These are phyloP conservation scores for Fraxinus baroniana DNA, from an alignment of 305 asterid genomes.

Conservation along the genomic window DNA sequence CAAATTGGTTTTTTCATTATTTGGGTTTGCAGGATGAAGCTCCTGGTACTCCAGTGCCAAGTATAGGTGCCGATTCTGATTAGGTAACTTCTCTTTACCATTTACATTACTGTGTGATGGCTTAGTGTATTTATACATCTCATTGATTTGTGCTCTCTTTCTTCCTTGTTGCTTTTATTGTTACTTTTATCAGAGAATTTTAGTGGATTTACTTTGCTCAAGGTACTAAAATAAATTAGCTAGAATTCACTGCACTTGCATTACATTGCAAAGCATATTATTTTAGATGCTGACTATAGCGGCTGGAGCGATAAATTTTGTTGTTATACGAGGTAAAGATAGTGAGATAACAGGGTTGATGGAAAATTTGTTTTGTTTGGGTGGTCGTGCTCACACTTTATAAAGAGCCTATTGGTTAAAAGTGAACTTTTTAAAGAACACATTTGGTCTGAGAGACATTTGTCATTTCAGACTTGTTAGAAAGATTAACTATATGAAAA, in stretches of 20 bases:
- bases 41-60: slow-evolving; percentile 42
- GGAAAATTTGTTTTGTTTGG: neutral
- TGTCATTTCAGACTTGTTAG: neutral
- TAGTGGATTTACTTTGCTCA: neutral
- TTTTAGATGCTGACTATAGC: neutral
- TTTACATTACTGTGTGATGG: neutral
- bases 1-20: slow-evolving; percentile 1
- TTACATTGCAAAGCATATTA: neutral
- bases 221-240: neutral
- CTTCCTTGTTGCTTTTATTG: neutral
- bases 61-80: slow-evolving; percentile 58
- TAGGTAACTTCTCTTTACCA: slow-evolving; percentile 37
- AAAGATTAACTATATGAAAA: neutral
- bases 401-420: too few relatives aligned
- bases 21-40: slow-evolving; percentile 44
- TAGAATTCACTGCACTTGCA: neutral
- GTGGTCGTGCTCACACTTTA: too few relatives aligned
- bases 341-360: neutral
- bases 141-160: neutral
- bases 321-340: neutral
- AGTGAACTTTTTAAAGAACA: neutral
- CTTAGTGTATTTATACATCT: neutral
- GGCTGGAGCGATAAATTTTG: neutral
- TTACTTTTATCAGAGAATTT: neutral
- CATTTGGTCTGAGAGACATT: neutral